Conservation (phyloP, 106 monocot genomes). For the Xerophyta viscosa region DNA sequence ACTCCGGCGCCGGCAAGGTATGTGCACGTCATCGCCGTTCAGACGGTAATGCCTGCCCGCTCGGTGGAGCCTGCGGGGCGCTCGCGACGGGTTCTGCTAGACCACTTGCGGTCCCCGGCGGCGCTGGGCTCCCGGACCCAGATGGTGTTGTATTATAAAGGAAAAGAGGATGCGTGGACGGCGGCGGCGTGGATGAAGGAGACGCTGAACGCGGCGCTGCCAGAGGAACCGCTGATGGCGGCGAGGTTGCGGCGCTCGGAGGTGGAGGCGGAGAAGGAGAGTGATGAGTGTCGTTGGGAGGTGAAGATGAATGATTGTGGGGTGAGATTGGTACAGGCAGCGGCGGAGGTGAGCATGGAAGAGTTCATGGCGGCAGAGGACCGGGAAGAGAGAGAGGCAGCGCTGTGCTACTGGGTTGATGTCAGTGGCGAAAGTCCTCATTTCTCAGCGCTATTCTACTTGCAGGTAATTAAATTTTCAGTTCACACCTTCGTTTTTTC, state of each 20-base stretch:
- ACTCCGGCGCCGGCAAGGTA: background rate
- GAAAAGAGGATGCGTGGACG: constrained; percentile 6
- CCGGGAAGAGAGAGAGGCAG: constrained; percentile 21
- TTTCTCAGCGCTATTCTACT: constrained; percentile 36
- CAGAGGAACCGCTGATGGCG: constrained; percentile 37
- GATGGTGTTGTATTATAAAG: constrained; percentile 43
- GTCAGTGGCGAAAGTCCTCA: constrained; percentile 35
- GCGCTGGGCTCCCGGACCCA: constrained; percentile 30
- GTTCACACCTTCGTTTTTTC: too few species aligned
- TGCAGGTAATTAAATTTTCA: constrained; percentile 40
- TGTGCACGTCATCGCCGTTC: constrained; percentile 39
- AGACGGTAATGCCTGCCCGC: constrained; percentile 36
- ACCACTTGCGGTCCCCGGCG: background rate
- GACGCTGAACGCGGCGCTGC: constrained; percentile 40
- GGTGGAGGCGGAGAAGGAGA: constrained; percentile 4
- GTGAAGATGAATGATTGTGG: constrained; percentile 57
- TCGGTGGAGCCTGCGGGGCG: constrained; percentile 17
- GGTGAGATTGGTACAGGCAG: constrained; percentile 59
- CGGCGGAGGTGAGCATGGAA: constrained; percentile 32
- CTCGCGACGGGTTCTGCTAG: constrained; percentile 13
- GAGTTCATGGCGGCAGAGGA: constrained; percentile 39
- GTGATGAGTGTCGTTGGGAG: constrained; percentile 28
- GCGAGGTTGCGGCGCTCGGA: constrained; percentile 44
- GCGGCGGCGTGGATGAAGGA: constrained; percentile 58
- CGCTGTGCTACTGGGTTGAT: constrained; percentile 45